Conservation (phyloP, 1,284 basidiomycete genomes). For the Cutaneotrichosporon sp. region DNA sequence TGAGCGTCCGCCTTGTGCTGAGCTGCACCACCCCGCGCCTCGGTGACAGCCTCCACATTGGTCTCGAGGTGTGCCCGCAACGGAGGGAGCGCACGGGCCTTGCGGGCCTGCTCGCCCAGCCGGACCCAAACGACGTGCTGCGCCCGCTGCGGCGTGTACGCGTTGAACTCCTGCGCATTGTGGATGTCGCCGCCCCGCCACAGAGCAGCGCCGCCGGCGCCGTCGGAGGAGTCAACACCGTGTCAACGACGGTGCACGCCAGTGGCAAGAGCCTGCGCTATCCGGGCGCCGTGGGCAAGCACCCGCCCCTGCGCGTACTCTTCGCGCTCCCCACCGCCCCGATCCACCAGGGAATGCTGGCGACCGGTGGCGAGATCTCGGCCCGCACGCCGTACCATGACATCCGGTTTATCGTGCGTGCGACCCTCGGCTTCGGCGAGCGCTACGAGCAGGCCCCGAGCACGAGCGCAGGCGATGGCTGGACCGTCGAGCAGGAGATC, state of each 20-base stretch:
- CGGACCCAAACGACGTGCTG: slow-evolving; percentile 38
- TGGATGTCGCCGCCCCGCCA: slow-evolving; percentile 26
- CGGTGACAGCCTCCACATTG: slow-evolving; percentile 38
- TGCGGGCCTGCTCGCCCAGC: slow-evolving; percentile 33
- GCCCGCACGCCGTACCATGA: slow-evolving; percentile 40
- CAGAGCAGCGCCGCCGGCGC: slow-evolving; percentile 20
- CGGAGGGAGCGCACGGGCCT: slow-evolving; percentile 34
- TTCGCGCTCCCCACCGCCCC: slow-evolving; percentile 48
- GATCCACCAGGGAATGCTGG: slow-evolving; percentile 24
- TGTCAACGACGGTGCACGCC: slow-evolving; percentile 30
- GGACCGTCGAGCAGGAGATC: slow-evolving; percentile 37
- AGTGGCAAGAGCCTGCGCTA: slow-evolving; percentile 53
- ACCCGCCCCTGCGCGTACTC: slow-evolving; percentile 47
- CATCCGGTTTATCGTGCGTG: slow-evolving; percentile 43
- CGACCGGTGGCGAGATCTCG: slow-evolving; percentile 47
- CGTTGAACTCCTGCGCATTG: slow-evolving; percentile 44
- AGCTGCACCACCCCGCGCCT: slow-evolving; percentile 36
- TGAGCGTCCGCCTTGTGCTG: slow-evolving; percentile 36
- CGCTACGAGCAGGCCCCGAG: background rate
- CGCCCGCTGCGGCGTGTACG: slow-evolving; percentile 44
- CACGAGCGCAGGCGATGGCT: slow-evolving; percentile 12
- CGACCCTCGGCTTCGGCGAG: slow-evolving; percentile 43
- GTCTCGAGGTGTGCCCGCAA: slow-evolving; percentile 44
- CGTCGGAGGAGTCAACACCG: slow-evolving; percentile 24
- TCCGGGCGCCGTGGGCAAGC: slow-evolving; percentile 33